Conservation (phyloP, 768 basidiomycete genomes). For the Sarcomyxa edulis region DNA sequence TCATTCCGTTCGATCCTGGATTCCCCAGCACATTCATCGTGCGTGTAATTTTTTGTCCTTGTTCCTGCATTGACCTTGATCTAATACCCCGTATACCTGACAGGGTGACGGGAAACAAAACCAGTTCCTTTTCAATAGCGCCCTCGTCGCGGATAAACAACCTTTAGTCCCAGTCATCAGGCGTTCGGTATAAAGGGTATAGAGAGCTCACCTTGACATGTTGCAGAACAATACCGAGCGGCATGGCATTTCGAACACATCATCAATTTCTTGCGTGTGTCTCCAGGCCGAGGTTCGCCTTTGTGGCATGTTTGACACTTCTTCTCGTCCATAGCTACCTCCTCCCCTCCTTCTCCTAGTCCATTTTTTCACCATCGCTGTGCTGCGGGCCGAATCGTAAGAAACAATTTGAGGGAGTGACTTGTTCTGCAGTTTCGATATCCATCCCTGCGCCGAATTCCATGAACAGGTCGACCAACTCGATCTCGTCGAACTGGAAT, state of each 20-base stretch:
- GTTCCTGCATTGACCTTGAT: too few species aligned
- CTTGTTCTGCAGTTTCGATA: slow-evolving; percentile 30
- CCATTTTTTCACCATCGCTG: slow-evolving; percentile 40
- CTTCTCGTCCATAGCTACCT: slow-evolving; percentile 37
- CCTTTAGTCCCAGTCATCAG: too few species aligned
- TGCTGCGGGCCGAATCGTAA: slow-evolving; percentile 32
- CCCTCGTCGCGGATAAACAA: too few species aligned
- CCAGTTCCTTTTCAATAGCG: too few species aligned
- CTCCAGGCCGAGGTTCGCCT: slow-evolving; percentile 5
- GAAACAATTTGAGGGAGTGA: slow-evolving; percentile 24
- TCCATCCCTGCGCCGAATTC: slow-evolving; percentile 43
- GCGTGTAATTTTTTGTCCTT: too few species aligned
- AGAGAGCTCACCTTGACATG: slow-evolving; percentile 55
- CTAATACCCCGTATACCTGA: too few species aligned
- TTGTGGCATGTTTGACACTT: slow-evolving; percentile 34
- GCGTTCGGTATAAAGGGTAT: too few species aligned
- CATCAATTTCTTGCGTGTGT: slow-evolving; percentile 28
- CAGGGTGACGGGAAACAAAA: too few species aligned
- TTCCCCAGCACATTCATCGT: slow-evolving; percentile 32
- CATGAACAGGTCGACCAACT: slow-evolving; percentile 39
- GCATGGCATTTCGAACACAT: slow-evolving; percentile 39
- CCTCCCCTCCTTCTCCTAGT: slow-evolving; percentile 34
- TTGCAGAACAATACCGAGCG: slow-evolving; percentile 45
- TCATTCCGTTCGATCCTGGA: slow-evolving; percentile 35
- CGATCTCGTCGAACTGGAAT: slow-evolving; percentile 23